phyloP scores from a whole-genome alignment of 2,329 filamentous ascomycete species.

The Diplodia seriata region DNA sequence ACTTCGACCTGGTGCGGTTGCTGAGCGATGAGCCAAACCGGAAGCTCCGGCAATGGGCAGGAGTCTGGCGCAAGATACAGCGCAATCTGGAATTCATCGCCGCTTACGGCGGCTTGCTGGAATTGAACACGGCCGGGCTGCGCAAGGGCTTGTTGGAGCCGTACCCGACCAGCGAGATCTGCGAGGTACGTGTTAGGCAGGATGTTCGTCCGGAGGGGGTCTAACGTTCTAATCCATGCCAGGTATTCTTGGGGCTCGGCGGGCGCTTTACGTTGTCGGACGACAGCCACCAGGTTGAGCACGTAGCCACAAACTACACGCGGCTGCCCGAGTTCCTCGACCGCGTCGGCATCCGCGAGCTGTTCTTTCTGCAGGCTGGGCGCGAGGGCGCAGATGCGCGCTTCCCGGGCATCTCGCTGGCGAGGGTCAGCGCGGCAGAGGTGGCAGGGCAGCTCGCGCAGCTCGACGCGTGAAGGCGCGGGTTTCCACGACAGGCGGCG shows the following conservation, averaged over 20 bases:
- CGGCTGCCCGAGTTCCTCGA: constrained; percentile 74
- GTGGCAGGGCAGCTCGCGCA: constrained; percentile 3
- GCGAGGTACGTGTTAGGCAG: constrained; percentile 63
- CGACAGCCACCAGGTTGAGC: constrained; percentile 88
- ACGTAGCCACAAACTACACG: constrained; percentile 85
- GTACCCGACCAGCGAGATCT: constrained; percentile 82
- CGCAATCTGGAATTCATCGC: constrained; percentile 77
- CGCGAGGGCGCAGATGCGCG: constrained; percentile 39
- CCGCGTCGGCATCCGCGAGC: constrained; percentile 66
- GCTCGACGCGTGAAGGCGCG: neutral
- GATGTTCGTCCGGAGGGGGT: constrained; percentile 18
- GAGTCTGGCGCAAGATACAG: constrained; percentile 75
- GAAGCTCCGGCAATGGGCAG: constrained; percentile 63
- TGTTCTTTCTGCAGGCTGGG: constrained; percentile 51
- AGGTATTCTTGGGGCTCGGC: constrained; percentile 75
- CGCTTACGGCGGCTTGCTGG: constrained; percentile 79
- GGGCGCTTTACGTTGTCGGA: constrained; percentile 91
- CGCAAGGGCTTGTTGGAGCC: constrained; percentile 90
- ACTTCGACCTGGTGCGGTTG: constrained; percentile 90
- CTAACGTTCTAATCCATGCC: constrained; percentile 35
- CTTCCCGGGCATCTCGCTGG: constrained; percentile 42
- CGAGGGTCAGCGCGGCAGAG: neutral
- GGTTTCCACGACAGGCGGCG: neutral
- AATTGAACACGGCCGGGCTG: constrained; percentile 86
- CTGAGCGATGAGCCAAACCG: constrained; percentile 72